Conservation (phyloP, 176 grass and related monocot genomes). For the Musa schizocarpa region DNA sequence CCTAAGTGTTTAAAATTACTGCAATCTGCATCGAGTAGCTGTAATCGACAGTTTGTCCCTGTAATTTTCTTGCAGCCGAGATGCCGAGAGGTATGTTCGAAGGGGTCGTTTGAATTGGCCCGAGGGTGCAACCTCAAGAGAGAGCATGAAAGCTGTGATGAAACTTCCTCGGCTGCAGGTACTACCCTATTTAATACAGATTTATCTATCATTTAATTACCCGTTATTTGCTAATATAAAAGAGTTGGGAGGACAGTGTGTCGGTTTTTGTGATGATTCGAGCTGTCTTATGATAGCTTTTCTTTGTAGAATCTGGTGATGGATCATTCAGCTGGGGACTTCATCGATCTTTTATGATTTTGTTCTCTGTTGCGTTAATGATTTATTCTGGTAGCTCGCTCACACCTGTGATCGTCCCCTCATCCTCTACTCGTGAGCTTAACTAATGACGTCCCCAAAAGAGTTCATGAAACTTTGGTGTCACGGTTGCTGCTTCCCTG, state of each 20-base stretch:
- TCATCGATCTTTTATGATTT: slow-evolving; percentile 46
- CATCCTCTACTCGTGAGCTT: too few species aligned
- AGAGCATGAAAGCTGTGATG: slow-evolving; percentile 76
- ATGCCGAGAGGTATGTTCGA: slow-evolving; percentile 65
- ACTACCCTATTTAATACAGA: background rate
- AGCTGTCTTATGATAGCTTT: background rate
- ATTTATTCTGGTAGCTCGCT: too few species aligned
- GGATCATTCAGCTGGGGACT: slow-evolving; percentile 48
- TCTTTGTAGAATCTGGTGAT: slow-evolving; percentile 60
- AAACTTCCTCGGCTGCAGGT: slow-evolving; percentile 66
- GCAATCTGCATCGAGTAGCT: background rate
- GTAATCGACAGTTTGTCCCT: background rate
- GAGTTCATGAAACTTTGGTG: too few species aligned
- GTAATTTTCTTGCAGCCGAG: slow-evolving; percentile 34
- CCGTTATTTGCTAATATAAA: too few species aligned
- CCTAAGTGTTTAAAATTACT: background rate
- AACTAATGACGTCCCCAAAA: too few species aligned
- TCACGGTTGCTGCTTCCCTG: too few species aligned
- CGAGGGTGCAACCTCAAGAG: slow-evolving; percentile 60
- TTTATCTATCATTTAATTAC: background rate
- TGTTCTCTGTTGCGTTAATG: too few species aligned
- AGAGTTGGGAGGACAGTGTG: too few species aligned
- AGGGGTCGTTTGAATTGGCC: slow-evolving; percentile 83
- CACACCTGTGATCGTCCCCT: too few species aligned
- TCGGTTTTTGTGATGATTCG: too few species aligned